These are phyloP conservation scores for Colletotrichum trifolii DNA, from an alignment of 2,329 filamentous ascomycete species.

Conservation along the genomic window DNA sequence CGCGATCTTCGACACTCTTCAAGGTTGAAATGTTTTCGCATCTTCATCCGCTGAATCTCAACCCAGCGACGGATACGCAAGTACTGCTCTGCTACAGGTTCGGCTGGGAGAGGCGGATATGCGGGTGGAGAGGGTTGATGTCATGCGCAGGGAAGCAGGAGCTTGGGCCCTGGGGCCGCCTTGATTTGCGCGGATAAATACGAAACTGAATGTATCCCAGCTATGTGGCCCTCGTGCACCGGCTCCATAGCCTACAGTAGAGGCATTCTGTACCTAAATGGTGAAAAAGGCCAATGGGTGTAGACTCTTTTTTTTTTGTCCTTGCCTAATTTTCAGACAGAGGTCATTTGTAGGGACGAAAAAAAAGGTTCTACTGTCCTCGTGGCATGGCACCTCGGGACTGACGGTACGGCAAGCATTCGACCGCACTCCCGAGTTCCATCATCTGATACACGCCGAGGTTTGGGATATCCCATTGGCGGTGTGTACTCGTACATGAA, in stretches of 20 bases:
- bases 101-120: slow-evolving; percentile 30
- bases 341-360: not conserved
- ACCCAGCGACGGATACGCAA: slow-evolving; percentile 27
- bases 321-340: no score
- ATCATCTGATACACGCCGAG: slow-evolving; percentile 11
- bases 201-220: slow-evolving; percentile 32
- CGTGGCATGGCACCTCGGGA: not conserved
- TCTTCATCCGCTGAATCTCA: slow-evolving; percentile 32
- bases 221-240: slow-evolving; percentile 19
- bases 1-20: slow-evolving; percentile 2
- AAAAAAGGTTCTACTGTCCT: slow-evolving; percentile 9
- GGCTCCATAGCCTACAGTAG: slow-evolving; percentile 2
- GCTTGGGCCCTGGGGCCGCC: slow-evolving; percentile 34
- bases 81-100: no score
- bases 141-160: slow-evolving; percentile 34
- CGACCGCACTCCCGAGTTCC: slow-evolving; percentile 25
- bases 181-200: slow-evolving; percentile 37
- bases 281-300: not conserved
- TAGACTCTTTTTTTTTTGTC: slow-evolving; percentile 13
- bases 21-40: slow-evolving; percentile 23
- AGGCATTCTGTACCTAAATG: not conserved
- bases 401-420: slow-evolving; percentile 18
- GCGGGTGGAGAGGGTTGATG: slow-evolving; percentile 36
- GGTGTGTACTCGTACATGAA: not conserved
- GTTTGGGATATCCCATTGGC: not conserved